Conservation (phyloP, 495 filamentous ascomycete genomes). For the Hypoxylon crocopeplum region DNA sequence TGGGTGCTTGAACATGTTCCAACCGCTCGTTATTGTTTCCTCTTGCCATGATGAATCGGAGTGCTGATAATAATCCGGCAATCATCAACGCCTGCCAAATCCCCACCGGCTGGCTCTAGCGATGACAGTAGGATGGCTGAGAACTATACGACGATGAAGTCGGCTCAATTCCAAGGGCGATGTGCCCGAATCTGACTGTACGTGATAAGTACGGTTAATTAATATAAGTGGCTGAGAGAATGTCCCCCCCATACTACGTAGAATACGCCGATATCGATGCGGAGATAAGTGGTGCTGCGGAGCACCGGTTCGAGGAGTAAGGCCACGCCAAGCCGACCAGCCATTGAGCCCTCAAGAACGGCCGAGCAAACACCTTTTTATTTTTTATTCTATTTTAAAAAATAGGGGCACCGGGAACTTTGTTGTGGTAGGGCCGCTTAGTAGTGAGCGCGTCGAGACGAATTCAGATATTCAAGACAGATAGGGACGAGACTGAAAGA, state of each 20-base stretch:
- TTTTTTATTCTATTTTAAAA: neutral
- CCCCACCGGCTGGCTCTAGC: slow-evolving; percentile 15
- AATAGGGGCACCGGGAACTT: too few species aligned
- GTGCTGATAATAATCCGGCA: slow-evolving; percentile 44
- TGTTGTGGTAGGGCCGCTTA: neutral
- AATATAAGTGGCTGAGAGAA: slow-evolving; percentile 29
- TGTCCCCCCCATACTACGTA: slow-evolving; percentile 25
- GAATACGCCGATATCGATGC: slow-evolving; percentile 38
- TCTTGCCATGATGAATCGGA: slow-evolving; percentile 32
- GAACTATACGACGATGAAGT: slow-evolving; percentile 28
- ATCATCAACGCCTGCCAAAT: slow-evolving; percentile 31
- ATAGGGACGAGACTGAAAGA: neutral
- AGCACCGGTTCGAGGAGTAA: slow-evolving; percentile 36
- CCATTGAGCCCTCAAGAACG: slow-evolving; percentile 26
- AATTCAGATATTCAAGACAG: neutral
- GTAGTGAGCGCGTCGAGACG: neutral
- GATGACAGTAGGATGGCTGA: slow-evolving; percentile 8
- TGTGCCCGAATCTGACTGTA: slow-evolving; percentile 27
- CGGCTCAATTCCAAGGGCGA: slow-evolving; percentile 39
- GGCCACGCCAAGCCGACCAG: slow-evolving; percentile 37
- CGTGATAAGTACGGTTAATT: slow-evolving; percentile 29
- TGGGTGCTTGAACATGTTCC: slow-evolving; percentile 40
- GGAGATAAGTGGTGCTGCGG: slow-evolving; percentile 38
- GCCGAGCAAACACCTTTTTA: slow-evolving; percentile 24
- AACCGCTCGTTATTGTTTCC: slow-evolving; percentile 29